Conservation (phyloP, 1,284 basidiomycete species). For the Cryptococcus floricola region DNA sequence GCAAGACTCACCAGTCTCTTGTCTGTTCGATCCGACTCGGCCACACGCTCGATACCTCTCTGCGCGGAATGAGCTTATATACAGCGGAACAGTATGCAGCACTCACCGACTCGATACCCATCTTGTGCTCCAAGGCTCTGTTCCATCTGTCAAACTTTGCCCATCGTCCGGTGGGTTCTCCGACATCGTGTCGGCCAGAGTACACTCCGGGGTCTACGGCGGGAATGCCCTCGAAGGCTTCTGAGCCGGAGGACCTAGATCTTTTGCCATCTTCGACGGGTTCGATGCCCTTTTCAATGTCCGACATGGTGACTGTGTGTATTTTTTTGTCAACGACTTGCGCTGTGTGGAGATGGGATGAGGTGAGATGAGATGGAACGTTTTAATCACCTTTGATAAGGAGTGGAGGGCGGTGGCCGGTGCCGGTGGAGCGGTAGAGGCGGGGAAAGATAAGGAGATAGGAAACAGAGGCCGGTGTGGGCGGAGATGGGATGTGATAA, state of each 20-base stretch:
- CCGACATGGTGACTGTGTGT: neutral
- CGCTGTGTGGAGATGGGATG: no score
- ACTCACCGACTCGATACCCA: constrained; percentile 40
- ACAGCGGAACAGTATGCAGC: neutral
- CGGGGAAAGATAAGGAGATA: no score
- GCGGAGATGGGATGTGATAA: no score
- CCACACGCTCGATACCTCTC: constrained; percentile 42
- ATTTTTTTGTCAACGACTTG: no score
- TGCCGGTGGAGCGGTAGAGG: no score
- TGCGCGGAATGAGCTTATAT: neutral
- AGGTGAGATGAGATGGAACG: no score
- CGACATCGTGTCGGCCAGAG: neutral
- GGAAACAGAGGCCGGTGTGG: no score
- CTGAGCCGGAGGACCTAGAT: neutral
- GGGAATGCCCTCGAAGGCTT: constrained; percentile 5
- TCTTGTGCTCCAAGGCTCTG: constrained; percentile 16
- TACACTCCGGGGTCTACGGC: constrained; percentile 1
- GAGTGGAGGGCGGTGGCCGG: no score
- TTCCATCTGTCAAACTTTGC: constrained; percentile 25
- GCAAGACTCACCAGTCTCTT: constrained; percentile 18
- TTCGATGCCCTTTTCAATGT: constrained; percentile 3
- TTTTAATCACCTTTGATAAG: no score
- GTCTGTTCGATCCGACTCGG: constrained; percentile 28
- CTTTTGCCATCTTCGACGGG: constrained; percentile 2
- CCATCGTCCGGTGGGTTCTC: neutral